Evolutionary conservation across 2,329 filamentous ascomycete species (phyloP), one percentile per base, ranked within the genome.

Genomic region (Calcarisporium arbuscula): DNA sequence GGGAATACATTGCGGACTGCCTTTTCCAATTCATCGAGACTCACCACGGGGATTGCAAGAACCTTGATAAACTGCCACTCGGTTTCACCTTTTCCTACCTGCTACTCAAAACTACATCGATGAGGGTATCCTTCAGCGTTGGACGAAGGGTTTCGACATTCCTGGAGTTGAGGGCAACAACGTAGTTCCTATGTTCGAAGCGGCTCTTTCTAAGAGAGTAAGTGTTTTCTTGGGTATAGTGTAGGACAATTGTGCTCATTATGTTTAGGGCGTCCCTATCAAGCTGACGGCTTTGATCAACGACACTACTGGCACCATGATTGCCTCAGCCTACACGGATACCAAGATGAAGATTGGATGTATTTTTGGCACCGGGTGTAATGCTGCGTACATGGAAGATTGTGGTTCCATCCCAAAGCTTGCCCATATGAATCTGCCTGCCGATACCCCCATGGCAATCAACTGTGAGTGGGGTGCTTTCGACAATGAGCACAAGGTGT

Each of bases 381-480:
- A 98, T 54, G 92, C 90, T 26, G 92, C 92, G 25, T 98, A 98
- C 68, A 94, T 98, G 84, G 92, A 98, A 64, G 66, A 94, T 53
- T 85, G 78, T 45, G 88, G 87, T 45, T 85, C 82, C 10, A 87
- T 98, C 45, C 90, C 89, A 45, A 98, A 98, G 72, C 77, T 98
- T 35, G 86, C 84, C 9, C 80, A 95, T 65, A 76, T 94, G 71
- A 92, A 94, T 52, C 75, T 96, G 23, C 84, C 88, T 32, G 70
- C 86, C 1, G 80, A 92, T 42, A 79, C 79, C 41, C 87, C 82
- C 30, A 94, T 95, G 72, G 88, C 87, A 34, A 95, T 96, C 67
- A 95, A 95, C 70, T 95, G 89, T 68, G 90, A 96, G 61, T 95
- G 89, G 76, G 90, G 90, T 46, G 89, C 90, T 21, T 95, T 96